Evolutionary conservation across 805 yeast species (phyloP).

Genomic region (Huiozyma naganishii): DNA sequence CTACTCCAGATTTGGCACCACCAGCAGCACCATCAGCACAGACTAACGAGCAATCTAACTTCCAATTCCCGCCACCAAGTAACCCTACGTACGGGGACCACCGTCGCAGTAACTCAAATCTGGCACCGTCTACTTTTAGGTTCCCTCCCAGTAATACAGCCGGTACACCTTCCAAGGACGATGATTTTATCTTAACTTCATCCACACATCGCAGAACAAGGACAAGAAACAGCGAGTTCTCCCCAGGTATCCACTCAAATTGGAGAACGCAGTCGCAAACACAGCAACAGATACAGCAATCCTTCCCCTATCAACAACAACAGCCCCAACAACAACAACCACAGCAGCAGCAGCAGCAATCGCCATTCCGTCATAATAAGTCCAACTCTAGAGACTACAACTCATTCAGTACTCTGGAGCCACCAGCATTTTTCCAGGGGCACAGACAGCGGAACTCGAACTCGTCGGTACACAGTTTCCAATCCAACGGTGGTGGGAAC

Average conservation of each 20-base stretch:
- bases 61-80: conserved; percentile 26
- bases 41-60: conserved; percentile 4
- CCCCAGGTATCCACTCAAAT: conserved; percentile 39
- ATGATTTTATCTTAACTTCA: conserved; percentile 21
- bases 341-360: conserved; percentile 17
- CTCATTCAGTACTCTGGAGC: conserved; percentile 23
- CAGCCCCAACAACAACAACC: conserved; percentile 15
- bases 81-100: conserved; percentile 9
- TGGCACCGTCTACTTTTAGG: conserved; percentile 45
- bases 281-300: conserved; percentile 15
- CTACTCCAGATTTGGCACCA: conserved; percentile 1
- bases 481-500: conserved; percentile 23
- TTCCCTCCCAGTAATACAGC: conserved; percentile 27
- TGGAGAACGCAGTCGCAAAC: conserved; percentile 47
- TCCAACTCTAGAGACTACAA: conserved; percentile 20
- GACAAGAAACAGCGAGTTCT: conserved; percentile 14
- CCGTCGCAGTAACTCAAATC: conserved; percentile 14
- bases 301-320: conserved; percentile 2
- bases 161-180: conserved; percentile 13
- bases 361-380: conserved; percentile 27
- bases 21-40: conserved; percentile 1
- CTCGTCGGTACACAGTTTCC: conserved; percentile 45
- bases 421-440: conserved; percentile 45
- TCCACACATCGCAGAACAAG: conserved; percentile 24
- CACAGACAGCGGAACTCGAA: conserved; percentile 69